Evolutionary conservation across 441 rosid species (phyloP).

Genomic region (Adansonia grandidieri): DNA sequence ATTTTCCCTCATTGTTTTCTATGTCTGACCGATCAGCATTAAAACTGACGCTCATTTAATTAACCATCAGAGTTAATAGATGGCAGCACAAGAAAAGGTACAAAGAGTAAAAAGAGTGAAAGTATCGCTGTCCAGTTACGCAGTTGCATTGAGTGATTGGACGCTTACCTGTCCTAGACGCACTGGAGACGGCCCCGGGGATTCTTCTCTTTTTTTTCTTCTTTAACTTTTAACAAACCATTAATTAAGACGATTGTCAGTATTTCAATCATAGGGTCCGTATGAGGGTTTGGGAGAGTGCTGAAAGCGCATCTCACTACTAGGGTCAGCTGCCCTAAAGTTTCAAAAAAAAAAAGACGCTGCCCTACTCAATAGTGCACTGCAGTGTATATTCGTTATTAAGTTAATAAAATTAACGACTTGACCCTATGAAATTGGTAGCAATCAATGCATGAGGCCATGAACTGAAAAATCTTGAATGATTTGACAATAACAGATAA

Average conservation of each 20-base stretch:
- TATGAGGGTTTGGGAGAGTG: conserved; percentile 6
- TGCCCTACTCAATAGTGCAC: conserved; percentile 12
- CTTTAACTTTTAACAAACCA: background rate
- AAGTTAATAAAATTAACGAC: background rate
- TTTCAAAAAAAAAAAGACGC: background rate
- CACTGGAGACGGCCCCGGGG: background rate
- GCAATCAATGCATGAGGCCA: conserved; percentile 5
- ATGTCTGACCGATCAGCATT: background rate
- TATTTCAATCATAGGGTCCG: conserved; percentile 51
- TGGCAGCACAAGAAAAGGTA: background rate
- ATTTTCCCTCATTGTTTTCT: no score
- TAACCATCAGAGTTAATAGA: background rate
- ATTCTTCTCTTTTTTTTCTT: background rate
- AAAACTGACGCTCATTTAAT: background rate
- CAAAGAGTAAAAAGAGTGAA: background rate
- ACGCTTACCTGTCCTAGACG: background rate
- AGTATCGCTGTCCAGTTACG: background rate
- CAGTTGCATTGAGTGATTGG: background rate
- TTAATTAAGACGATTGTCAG: conserved; percentile 29
- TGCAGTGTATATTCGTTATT: background rate
- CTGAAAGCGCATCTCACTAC: conserved; percentile 22
- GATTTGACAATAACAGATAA: background rate
- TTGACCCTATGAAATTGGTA: background rate
- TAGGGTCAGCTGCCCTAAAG: conserved; percentile 20
- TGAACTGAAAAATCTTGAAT: background rate